Percentiles rank a stretch among this genome's conserved stretches.
Evolutionary conservation across 2,329 filamentous ascomycete genomes (phyloP).

Genomic region (Colletotrichum sp.): DNA sequence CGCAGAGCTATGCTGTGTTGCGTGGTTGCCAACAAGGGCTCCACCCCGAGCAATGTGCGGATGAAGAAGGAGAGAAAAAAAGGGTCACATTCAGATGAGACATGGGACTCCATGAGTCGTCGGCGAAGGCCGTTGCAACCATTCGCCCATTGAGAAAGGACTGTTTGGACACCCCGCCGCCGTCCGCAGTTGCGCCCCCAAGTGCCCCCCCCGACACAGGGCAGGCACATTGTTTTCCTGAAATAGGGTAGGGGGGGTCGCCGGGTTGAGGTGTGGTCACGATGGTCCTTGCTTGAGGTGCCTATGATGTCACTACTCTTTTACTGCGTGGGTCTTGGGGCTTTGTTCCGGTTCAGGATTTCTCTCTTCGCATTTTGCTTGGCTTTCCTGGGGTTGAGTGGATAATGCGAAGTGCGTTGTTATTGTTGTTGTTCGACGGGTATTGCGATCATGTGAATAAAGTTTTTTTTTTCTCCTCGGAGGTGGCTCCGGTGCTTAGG

Average conservation of each 20-base stretch:
- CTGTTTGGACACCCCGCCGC: not conserved
- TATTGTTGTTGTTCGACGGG: not conserved
- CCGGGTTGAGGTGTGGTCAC: not conserved
- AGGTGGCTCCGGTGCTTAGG: not conserved
- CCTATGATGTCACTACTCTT: not conserved
- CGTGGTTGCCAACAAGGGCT: not conserved
- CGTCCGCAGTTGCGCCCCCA: not conserved
- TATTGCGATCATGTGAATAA: not conserved
- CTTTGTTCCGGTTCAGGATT: not conserved
- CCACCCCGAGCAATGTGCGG: not conserved
- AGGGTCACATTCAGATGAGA: not conserved
- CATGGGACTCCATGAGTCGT: not conserved
- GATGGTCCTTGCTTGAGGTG: not conserved
- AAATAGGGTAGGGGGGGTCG: not conserved
- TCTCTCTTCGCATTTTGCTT: not conserved
- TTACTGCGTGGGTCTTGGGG: not conserved
- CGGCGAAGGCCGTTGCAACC: not conserved
- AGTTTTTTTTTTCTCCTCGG: not conserved
- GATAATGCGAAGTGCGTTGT: not conserved
- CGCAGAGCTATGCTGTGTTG: not conserved
- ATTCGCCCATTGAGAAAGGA: not conserved
- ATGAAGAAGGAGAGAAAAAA: not conserved
- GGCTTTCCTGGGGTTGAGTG: not conserved
- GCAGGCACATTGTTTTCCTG: not conserved
- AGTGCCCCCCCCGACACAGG: not conserved